Base-by-base conservation (phyloP, 2,329 filamentous ascomycete genomes). In the Colletotrichum sp. region DNA sequence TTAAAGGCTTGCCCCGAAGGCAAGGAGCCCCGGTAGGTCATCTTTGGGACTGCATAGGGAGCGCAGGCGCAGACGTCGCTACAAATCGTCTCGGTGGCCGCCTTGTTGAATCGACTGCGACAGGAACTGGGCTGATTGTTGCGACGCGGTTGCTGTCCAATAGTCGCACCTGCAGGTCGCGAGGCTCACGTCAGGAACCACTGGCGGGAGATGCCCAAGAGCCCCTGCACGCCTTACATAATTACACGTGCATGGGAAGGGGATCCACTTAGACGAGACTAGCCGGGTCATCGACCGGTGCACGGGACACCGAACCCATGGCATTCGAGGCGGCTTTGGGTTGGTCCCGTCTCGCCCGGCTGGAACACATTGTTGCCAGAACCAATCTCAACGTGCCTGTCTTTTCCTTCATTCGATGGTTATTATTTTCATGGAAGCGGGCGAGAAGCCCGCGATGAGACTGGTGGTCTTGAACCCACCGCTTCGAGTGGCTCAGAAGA, bases 1-100 rank as follows among this genome's bases (percentile, higher is more conserved):
- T 82, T 80, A 79, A 81, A 87, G 77, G 81, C 81, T 81, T 84
- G 84, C 79, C 84, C 84, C 77, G 84, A 81, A 80, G 85, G 85
- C 82, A 85, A 81, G 77, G 81, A 82, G 80, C 82, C 83, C 78
- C 82, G 82, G 80, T 81, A 84, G 77, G 80, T 82, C 81, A 85
- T 82, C 76, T 80, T 80, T 81, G 80, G 74, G 70, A 74, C 67
- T 71, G 66, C 79, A 80, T 79, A 77, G 28, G 74, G 71, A 70
- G 67, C 66, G 74, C 65, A 74, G 61, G 67, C 66, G 74, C 65
- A 74, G 61, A 22, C 30, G 61, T 76, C 36, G 61, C 65, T 76
- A 66, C 71, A 70, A 66, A 55, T 32, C 36, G 43, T 75, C 52
- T 75, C 55, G 74, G 66, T 32, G 60, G 56, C 66, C 39, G 71